Evolutionary conservation across 306 rosid genomes (phyloP), one percentile per base, ranked within the genome.

Genomic region (Prosopis cineraria): DNA sequence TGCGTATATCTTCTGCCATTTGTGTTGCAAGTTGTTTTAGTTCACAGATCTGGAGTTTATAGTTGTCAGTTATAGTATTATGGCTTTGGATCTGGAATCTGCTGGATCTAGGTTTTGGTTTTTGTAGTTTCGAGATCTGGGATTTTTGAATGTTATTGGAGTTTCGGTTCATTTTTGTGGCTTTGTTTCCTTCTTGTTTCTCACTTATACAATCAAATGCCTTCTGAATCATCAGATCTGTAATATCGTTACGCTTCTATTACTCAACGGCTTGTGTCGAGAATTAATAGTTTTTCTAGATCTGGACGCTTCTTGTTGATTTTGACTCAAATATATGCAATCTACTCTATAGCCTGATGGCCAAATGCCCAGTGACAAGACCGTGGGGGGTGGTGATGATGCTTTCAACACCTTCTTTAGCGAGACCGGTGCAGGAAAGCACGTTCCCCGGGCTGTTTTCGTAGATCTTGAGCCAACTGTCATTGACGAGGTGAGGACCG

Each of bases 331-430:
- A 33, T 19, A 17, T 2, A 7, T 60, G 11, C 3, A n/a, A 52
- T 39, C 31, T 4, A 64, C 0, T 6, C 31, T 37, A 62, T 76
- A 91, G 97, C 97, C 94, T 75, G 98, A 93, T 91, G 98, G 98
- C 11, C 97, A 91, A 85, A 93, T 91, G 97, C 97, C 98, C 84
- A 89, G 91, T 75, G 98, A 94, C 78, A 43, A 84, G 1, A 12
- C 98, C 0, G 56, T 83, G 14, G 98, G 97, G 8, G 90, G 84
- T 1, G 96, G 87, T 1, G 94, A 90, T 67, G 97, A 94, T 75
- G 98, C 98, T 33, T 94, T 94, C 82, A 94, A 92, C 79, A 92
- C 97, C 10, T 94, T 94, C 91, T 92, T 91, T 86, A 93, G 98
- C 31, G 97, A 94, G 78, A 94, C 98, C 29, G 91, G 98, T 17